Evolutionary conservation across 2,329 filamentous ascomycete genomes (phyloP).

Genomic region (Talaromyces sp.): DNA sequence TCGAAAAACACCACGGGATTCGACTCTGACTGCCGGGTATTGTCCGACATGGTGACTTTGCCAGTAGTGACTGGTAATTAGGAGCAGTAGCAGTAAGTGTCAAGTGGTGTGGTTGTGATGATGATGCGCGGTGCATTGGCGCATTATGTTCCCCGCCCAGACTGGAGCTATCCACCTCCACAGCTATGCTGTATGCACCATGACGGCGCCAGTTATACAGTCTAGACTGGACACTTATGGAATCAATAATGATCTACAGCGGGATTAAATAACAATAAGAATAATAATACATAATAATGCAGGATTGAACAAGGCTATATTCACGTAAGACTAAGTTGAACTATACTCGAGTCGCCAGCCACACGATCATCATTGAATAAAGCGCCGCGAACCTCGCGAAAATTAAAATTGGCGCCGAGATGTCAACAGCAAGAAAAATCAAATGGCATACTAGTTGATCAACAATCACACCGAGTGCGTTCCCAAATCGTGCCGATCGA

Average conservation of each 20-base stretch:
- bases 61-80: not conserved
- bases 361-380: too few relatives aligned
- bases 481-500: not conserved
- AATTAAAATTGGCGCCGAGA: too few relatives aligned
- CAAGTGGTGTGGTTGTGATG: not conserved
- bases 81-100: not conserved
- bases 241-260: too few relatives aligned
- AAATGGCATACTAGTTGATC: not conserved
- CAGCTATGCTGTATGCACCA: too few relatives aligned
- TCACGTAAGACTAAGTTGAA: too few relatives aligned
- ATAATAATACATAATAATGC: too few relatives aligned
- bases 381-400: too few relatives aligned
- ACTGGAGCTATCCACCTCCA: not conserved
- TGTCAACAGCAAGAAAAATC: not conserved
- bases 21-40: conserved; percentile 9
- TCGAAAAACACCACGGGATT: conserved; percentile 49
- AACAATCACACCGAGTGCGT: not conserved
- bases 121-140: not conserved
- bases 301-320: too few relatives aligned
- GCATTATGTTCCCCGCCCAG: not conserved
- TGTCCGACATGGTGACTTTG: conserved; percentile 8
- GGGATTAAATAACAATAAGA: too few relatives aligned
- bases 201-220: too few relatives aligned
- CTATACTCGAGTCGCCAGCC: too few relatives aligned
- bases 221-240: too few relatives aligned